phyloP scores from a whole-genome alignment of 164 flowering plant genomes.

The Umbilicus rupestris region DNA sequence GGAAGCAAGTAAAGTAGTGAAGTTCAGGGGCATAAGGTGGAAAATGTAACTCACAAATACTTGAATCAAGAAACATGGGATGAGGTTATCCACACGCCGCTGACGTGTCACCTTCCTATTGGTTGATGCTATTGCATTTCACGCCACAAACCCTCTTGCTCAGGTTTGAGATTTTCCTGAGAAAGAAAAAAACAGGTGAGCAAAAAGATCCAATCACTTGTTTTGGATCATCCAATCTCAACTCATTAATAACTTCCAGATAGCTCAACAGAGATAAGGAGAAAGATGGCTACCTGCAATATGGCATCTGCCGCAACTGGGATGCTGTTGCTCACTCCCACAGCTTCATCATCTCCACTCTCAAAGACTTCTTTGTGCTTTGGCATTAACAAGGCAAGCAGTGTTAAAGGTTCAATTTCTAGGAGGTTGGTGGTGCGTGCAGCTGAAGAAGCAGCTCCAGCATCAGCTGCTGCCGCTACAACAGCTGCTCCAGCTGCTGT shows the following conservation, averaged over 20 bases:
- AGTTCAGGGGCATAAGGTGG: no score
- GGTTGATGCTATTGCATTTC: background rate
- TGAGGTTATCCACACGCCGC: slow-evolving; percentile 3
- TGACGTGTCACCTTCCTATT: background rate
- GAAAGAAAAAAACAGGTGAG: background rate
- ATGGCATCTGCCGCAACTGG: slow-evolving; percentile 71
- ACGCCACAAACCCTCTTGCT: background rate
- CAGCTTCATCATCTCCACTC: slow-evolving; percentile 19
- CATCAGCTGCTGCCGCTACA: slow-evolving; percentile 28
- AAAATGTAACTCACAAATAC: no score
- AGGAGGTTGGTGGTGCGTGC: slow-evolving; percentile 62
- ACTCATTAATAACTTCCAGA: background rate
- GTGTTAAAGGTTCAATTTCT: slow-evolving; percentile 7
- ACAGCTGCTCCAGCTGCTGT: slow-evolving; percentile 25
- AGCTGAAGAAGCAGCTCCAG: slow-evolving; percentile 38
- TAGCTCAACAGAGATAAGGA: background rate
- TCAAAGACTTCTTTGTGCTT: slow-evolving; percentile 22
- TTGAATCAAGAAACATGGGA: background rate
- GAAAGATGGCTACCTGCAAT: slow-evolving; percentile 50
- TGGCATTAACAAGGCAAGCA: slow-evolving; percentile 16
- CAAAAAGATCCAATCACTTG: background rate
- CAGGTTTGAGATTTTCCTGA: background rate
- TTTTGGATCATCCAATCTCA: background rate
- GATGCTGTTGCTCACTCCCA: slow-evolving; percentile 30
- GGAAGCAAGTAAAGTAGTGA: no score